Base-by-base conservation (phyloP, 371 early-diverging fungal species). In the Lichtheimia corymbifera region DNA sequence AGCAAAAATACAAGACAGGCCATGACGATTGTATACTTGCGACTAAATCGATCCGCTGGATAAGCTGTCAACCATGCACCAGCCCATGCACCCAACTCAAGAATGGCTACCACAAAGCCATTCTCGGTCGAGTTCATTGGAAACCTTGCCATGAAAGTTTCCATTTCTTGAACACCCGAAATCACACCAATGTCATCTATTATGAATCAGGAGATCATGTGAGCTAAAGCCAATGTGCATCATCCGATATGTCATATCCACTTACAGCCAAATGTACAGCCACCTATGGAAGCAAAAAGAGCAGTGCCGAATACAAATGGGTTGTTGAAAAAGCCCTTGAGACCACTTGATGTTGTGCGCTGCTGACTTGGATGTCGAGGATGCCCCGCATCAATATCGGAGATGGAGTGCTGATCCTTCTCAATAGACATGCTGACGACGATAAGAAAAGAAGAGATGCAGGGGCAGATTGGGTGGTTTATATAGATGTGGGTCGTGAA, bases 1-100 rank as follows among this genome's bases (percentile, higher is more conserved):
- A 86, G 30, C 22, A 78, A 64, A 65, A 92, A 92, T 5, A 89
- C 70, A 14, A 78, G 22, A 27, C 83, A 81, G 40, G 84, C 85
- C 3, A 84, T 22, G 22, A 90, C 72, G 50, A 92, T 90, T 9
- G 91, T 82, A 22, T 74, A 66, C 59, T 89, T 89, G 27, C 93
- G 86, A 18, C 88, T 84, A 52, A 89, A 65, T 35, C 53, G 63
- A 65, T 93, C 91, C 20, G 88, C 87, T n/a, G 82, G 68, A 55
- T 72, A 79, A 18, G 83, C 86, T n/a, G 81, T 70, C 11, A 68
- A 53, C 64, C 79, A 70, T 11, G 84, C 72, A 2, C 86, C 86
- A n/a, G 74, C 64, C 65, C 85, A 86, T 41, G 79, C 80, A 35
- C 86, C 88, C 0, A 84, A 60, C 9, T 83, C 80, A 1, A 90